Evolutionary conservation across 257 asterid genomes (phyloP).

Genomic region (Buddleja alternifolia): DNA sequence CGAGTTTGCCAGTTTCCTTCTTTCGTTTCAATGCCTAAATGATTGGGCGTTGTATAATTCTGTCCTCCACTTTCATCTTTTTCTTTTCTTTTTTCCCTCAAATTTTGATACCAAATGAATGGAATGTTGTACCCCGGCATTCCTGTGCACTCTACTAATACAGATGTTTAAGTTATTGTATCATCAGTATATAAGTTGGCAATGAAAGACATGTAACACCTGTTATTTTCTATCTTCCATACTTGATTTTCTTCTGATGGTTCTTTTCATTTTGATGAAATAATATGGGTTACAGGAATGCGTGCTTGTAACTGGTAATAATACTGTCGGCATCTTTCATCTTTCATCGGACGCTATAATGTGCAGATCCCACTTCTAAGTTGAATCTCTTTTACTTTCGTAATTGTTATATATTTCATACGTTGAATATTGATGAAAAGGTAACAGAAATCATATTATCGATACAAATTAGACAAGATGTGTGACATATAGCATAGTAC

Average conservation of each 20-base stretch:
- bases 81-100: background rate
- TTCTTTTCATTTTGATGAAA: background rate
- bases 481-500: no score
- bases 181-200: background rate
- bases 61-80: background rate
- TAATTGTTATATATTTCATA: no score
- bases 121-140: background rate
- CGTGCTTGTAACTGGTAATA: no score
- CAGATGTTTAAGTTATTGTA: constrained; percentile 8
- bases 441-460: no score
- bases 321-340: no score
- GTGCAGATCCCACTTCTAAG: no score
- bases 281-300: no score
- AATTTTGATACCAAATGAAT: constrained; percentile 23
- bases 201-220: background rate
- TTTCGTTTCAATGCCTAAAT: background rate
- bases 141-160: background rate
- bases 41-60: constrained; percentile 12
- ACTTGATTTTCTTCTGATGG: background rate
- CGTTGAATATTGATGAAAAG: no score
- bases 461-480: no score
- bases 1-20: background rate
- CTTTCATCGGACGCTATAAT: no score
- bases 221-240: background rate
- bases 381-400: no score